These are phyloP conservation scores for Lactarius evosmus DNA, from an alignment of 768 basidiomycete genomes.

Conservation along the genomic window DNA sequence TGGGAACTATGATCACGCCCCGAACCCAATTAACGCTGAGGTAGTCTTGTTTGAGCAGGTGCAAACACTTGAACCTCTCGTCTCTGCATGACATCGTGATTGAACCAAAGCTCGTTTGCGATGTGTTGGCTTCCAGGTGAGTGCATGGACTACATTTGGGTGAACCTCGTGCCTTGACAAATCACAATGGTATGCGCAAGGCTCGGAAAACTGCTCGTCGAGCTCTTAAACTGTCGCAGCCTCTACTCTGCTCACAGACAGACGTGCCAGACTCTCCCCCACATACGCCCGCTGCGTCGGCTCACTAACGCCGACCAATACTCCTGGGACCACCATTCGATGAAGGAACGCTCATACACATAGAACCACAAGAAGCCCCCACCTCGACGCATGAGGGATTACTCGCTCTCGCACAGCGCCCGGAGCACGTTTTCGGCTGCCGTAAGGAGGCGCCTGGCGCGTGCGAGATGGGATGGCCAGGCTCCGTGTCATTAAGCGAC, in stretches of 20 bases:
- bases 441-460: conserved; percentile 8
- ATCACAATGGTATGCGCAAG: conserved; percentile 30
- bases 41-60: conserved; percentile 37
- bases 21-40: conserved; percentile 35
- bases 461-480: conserved; percentile 27
- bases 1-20: conserved; percentile 31
- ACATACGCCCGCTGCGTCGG: too few relatives aligned
- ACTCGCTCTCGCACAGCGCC: conserved; percentile 30
- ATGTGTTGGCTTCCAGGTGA: conserved; percentile 32
- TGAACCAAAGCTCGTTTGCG: conserved; percentile 17
- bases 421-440: conserved; percentile 31
- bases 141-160: conserved; percentile 32
- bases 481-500: conserved; percentile 27
- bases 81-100: background rate
- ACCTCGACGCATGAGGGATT: conserved; percentile 33
- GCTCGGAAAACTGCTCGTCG: conserved; percentile 32
- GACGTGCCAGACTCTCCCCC: conserved; percentile 29
- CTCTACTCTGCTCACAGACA: conserved; percentile 32
- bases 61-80: conserved; percentile 3
- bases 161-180: conserved; percentile 27
- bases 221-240: conserved; percentile 32
- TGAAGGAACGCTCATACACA: conserved; percentile 26
- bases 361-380: conserved; percentile 32
- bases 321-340: too few relatives aligned
- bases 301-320: too few relatives aligned